Evolutionary conservation across 2,329 filamentous ascomycete species (phyloP).

Genomic region (Fonsecaea erecta): DNA sequence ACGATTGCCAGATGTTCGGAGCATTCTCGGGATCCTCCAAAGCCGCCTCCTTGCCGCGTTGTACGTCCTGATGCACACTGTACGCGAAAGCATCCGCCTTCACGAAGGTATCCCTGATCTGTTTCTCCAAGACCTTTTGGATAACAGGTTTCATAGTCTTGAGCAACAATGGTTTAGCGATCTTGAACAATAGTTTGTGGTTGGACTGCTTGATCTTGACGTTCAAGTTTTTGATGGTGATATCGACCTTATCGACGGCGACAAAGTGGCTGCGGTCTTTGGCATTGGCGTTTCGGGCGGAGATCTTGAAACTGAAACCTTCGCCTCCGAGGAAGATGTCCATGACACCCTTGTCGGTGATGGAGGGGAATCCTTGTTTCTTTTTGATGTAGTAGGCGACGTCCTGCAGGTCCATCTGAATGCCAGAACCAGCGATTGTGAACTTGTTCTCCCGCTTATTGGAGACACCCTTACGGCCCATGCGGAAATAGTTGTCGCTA

Average conservation of each 20-base stretch:
- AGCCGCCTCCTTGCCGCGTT: slow-evolving; percentile 69
- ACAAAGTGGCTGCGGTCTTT: slow-evolving; percentile 82
- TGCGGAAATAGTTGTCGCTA: slow-evolving; percentile 92
- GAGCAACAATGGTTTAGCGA: slow-evolving; percentile 87
- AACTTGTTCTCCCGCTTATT: slow-evolving; percentile 82
- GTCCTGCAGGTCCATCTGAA: slow-evolving; percentile 87
- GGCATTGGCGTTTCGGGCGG: slow-evolving; percentile 78
- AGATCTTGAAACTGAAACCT: slow-evolving; percentile 90
- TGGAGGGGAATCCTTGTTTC: slow-evolving; percentile 87
- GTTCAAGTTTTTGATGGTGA: slow-evolving; percentile 78
- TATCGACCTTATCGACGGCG: slow-evolving; percentile 88
- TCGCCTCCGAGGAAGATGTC: slow-evolving; percentile 86
- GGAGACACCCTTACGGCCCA: slow-evolving; percentile 84
- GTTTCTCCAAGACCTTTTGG: slow-evolving; percentile 85
- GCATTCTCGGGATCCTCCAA: slow-evolving; percentile 72
- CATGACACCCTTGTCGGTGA: slow-evolving; percentile 85
- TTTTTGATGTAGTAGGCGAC: slow-evolving; percentile 94
- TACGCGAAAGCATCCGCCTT: slow-evolving; percentile 74
- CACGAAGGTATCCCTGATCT: slow-evolving; percentile 81
- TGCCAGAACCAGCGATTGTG: slow-evolving; percentile 82
- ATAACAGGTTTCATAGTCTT: slow-evolving; percentile 82
- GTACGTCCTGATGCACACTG: slow-evolving; percentile 80
- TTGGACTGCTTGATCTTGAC: slow-evolving; percentile 94
- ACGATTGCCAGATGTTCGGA: slow-evolving; percentile 85
- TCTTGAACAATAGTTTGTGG: slow-evolving; percentile 84